Percentiles rank a stretch among this genome's conserved stretches.
phyloP scores from a whole-genome alignment of 2,329 filamentous ascomycete genomes.

The Fusarium euwallaceae region DNA sequence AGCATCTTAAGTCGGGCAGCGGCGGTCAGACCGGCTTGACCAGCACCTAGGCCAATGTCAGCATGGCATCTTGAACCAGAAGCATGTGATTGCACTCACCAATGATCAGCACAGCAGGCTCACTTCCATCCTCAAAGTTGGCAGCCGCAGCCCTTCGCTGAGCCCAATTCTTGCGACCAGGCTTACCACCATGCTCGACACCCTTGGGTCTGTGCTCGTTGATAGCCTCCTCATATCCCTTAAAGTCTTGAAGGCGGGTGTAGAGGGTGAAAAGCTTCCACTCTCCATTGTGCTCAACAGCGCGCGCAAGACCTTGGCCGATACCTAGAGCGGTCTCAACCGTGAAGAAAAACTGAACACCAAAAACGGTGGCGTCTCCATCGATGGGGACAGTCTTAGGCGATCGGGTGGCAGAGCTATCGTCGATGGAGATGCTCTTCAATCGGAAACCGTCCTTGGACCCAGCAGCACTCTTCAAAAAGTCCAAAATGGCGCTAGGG shows the following conservation, averaged over 20 bases:
- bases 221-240: slow-evolving; percentile 64
- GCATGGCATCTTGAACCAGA: rapidly evolving
- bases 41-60: slow-evolving; percentile 60
- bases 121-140: slow-evolving; percentile 59
- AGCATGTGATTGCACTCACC: slow-evolving; percentile 56
- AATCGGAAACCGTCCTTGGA: slow-evolving; percentile 57
- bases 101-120: slow-evolving; percentile 72
- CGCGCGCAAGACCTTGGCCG: slow-evolving; percentile 68
- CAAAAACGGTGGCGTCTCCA: slow-evolving; percentile 60
- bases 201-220: slow-evolving; percentile 65
- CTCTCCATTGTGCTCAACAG: slow-evolving; percentile 58
- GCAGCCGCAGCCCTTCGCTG: slow-evolving; percentile 63
- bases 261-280: slow-evolving; percentile 77
- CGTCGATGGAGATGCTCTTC: slow-evolving; percentile 60
- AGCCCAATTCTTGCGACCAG: slow-evolving; percentile 70
- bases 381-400: slow-evolving; percentile 64
- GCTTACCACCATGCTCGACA: slow-evolving; percentile 66
- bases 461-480: slow-evolving; percentile 50
- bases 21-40: slow-evolving; percentile 70
- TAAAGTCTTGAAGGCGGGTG: slow-evolving; percentile 68
- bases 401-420: slow-evolving; percentile 57
- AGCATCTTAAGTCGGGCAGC: slow-evolving; percentile 72
- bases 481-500: slow-evolving; percentile 54
- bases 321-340: slow-evolving; percentile 66
- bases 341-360: slow-evolving; percentile 69